Conservation (phyloP, 129 eudicot genomes). For the Mikania micrantha region DNA sequence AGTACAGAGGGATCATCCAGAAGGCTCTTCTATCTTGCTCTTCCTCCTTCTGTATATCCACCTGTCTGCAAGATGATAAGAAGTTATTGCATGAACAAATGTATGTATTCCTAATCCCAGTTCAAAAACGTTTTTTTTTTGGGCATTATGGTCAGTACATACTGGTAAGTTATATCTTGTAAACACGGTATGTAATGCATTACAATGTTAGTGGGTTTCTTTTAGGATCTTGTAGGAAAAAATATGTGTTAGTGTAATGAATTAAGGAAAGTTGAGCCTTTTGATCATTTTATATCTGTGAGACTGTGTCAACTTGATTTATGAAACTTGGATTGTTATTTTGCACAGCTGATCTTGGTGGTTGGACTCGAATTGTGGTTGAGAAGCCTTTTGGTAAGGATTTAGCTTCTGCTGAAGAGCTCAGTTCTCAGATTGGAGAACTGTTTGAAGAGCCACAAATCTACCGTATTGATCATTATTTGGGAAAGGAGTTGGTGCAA, state of each 20-base stretch:
- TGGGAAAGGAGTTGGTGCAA: constrained; percentile 98
- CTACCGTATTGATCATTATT: constrained; percentile 95
- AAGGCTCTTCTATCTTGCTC: constrained; percentile 95
- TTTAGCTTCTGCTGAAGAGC: constrained; percentile 87
- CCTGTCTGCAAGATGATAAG: constrained; percentile 91
- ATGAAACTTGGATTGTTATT: constrained; percentile 3
- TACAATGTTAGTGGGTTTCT: too few species aligned
- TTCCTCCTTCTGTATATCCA: constrained; percentile 99
- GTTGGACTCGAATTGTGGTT: constrained; percentile 97
- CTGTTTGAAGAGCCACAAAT: constrained; percentile 91
- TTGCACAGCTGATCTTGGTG: constrained; percentile 81
- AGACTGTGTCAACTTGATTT: constrained; percentile 6
- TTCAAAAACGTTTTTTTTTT: not conserved
- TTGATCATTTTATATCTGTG: not conserved
- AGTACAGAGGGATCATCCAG: constrained; percentile 64
- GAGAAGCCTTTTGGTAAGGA: constrained; percentile 99
- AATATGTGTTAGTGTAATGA: too few species aligned
- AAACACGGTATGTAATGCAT: not conserved
- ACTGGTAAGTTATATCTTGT: not conserved
- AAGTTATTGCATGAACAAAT: constrained; percentile 64
- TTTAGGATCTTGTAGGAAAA: too few species aligned
- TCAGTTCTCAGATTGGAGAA: constrained; percentile 89
- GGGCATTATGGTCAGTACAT: constrained; percentile 5
- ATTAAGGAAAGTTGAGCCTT: not conserved
- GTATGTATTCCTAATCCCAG: constrained; percentile 34